Evolutionary conservation across 306 rosid genomes (phyloP).

Genomic region (Lablab purpureus): DNA sequence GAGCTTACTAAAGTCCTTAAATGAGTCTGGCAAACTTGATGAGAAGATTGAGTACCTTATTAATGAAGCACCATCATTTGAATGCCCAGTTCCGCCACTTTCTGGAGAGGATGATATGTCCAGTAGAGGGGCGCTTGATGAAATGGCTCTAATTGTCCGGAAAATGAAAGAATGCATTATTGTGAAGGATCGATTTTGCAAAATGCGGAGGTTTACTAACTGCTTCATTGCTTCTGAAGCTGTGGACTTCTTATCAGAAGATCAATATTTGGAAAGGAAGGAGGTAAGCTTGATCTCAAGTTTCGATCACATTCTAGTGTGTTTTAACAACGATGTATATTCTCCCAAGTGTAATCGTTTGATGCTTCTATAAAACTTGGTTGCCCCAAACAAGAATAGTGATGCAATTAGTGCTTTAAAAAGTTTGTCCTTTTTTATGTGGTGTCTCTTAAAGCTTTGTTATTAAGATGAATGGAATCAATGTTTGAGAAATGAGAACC

Average conservation of each 20-base stretch:
- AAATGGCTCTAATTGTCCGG: slow-evolving; percentile 71
- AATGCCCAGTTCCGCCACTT: slow-evolving; percentile 85
- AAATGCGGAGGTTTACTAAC: slow-evolving; percentile 70
- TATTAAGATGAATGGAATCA: not conserved
- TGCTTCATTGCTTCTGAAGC: slow-evolving; percentile 79
- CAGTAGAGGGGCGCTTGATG: slow-evolving; percentile 73
- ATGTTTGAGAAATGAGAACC: not conserved
- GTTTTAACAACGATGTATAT: not conserved
- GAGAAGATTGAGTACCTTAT: slow-evolving; percentile 80
- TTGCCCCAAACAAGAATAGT: slow-evolving; percentile 20
- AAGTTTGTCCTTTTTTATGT: not conserved
- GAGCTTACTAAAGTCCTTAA: slow-evolving; percentile 59
- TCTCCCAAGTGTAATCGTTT: not conserved
- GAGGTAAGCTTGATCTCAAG: slow-evolving; percentile 63
- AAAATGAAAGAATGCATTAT: slow-evolving; percentile 77
- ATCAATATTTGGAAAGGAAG: slow-evolving; percentile 86
- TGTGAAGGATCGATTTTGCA: slow-evolving; percentile 71
- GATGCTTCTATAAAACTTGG: not conserved
- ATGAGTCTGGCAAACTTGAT: slow-evolving; percentile 68
- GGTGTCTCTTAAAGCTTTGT: slow-evolving; percentile 19
- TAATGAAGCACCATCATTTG: slow-evolving; percentile 62
- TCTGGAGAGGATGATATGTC: slow-evolving; percentile 88
- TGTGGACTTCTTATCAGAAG: slow-evolving; percentile 83
- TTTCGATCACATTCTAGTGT: slow-evolving; percentile 31
- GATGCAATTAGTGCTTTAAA: not conserved